These are phyloP conservation scores for Mortierella sp. DNA, from an alignment of 371 early-diverging fungal genomes.

Conservation along the genomic window DNA sequence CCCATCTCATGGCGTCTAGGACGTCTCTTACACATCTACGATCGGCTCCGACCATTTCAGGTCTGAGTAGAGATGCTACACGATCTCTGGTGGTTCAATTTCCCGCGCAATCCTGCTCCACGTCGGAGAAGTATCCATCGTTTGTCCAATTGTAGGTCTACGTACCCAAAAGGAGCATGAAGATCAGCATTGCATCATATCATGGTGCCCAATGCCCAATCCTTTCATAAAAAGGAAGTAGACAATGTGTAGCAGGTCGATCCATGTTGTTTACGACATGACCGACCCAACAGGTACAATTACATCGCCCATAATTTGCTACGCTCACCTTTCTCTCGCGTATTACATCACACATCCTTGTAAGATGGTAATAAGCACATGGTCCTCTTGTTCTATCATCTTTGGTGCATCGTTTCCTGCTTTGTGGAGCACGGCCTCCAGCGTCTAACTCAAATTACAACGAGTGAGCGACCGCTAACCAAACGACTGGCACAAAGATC, in stretches of 20 bases:
- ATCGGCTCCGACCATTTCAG: too few relatives aligned
- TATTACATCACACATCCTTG: not conserved
- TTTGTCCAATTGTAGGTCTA: too few relatives aligned
- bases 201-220: too few relatives aligned
- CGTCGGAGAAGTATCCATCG: too few relatives aligned
- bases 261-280: not conserved
- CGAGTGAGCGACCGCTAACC: not conserved
- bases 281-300: not conserved
- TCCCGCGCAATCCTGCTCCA: too few relatives aligned
- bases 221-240: too few relatives aligned
- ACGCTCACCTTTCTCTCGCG: not conserved
- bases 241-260: not conserved
- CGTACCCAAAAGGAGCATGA: too few relatives aligned
- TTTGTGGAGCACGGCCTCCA: not conserved
- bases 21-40: too few relatives aligned
- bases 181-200: too few relatives aligned
- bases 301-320: conserved; percentile 1
- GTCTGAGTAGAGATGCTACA: too few relatives aligned
- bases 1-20: too few relatives aligned
- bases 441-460: not conserved
- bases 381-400: not conserved
- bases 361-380: not conserved
- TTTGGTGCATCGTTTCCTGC: not conserved
- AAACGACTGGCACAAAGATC: not conserved
- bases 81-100: too few relatives aligned